phyloP scores from a whole-genome alignment of 257 asterid species.

The Penstemon barbatus region DNA sequence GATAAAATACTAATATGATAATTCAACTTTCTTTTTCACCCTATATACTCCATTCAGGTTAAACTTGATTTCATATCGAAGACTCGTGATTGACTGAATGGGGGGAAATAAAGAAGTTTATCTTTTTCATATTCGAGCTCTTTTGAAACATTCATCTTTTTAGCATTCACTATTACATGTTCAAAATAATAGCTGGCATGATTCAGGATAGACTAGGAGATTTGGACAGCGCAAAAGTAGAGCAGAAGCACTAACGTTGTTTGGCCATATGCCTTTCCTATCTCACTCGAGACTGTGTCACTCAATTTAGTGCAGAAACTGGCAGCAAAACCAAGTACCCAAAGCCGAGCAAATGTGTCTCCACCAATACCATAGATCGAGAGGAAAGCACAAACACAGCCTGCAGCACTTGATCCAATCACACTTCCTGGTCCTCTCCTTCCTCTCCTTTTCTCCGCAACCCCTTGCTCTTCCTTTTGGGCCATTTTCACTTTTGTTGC shows the following conservation, averaged over 20 bases:
- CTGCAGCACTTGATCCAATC: slow-evolving; percentile 97
- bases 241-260: slow-evolving; percentile 70
- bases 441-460: slow-evolving; percentile 94
- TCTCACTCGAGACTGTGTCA: slow-evolving; percentile 97
- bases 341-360: slow-evolving; percentile 49
- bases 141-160: neutral
- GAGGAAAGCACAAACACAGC: slow-evolving; percentile 80
- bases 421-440: slow-evolving; percentile 98
- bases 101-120: neutral
- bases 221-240: slow-evolving; percentile 29
- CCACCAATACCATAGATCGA: slow-evolving; percentile 78
- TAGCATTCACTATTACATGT: neutral
- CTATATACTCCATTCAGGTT: neutral
- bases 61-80: neutral
- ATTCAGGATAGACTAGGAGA: slow-evolving; percentile 14
- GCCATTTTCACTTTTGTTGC: slow-evolving; percentile 95
- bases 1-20: slow-evolving; percentile 4
- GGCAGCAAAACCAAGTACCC: slow-evolving; percentile 92
- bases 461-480: slow-evolving; percentile 93
- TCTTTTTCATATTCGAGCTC: neutral
- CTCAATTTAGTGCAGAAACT: slow-evolving; percentile 95
- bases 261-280: slow-evolving; percentile 93
- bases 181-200: neutral
- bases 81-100: neutral
- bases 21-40: neutral